phyloP scores from a whole-genome alignment of 2,329 filamentous ascomycete genomes.

The Colletotrichum somersetense region DNA sequence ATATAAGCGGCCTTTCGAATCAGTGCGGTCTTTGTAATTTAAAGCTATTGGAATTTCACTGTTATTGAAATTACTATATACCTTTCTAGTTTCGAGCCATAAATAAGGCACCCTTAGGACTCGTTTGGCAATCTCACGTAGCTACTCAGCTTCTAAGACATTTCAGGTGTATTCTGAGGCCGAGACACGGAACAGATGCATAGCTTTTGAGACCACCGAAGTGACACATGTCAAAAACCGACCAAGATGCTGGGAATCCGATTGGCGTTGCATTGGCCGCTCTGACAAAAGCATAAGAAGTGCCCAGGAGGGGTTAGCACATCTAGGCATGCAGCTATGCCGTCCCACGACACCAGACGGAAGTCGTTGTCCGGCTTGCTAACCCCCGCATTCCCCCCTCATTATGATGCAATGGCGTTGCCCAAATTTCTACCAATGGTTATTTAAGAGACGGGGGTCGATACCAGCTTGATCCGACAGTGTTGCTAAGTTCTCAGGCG shows the following conservation, averaged over 20 bases:
- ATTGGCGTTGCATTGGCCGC: no score
- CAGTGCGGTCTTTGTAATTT: neutral
- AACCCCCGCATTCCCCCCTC: slow-evolving; percentile 35
- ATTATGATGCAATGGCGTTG: slow-evolving; percentile 35
- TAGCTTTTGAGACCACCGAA: neutral
- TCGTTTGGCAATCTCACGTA: neutral
- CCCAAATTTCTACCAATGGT: neutral
- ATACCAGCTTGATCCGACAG: neutral
- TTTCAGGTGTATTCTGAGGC: neutral
- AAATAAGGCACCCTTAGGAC: neutral
- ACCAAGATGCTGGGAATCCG: neutral
- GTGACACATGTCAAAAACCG: neutral
- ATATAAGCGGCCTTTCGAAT: neutral
- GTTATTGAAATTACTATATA: no score
- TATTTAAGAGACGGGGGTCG: neutral
- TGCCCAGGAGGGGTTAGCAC: neutral
- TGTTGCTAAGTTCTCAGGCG: neutral
- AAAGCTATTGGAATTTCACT: neutral
- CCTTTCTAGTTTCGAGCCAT: neutral
- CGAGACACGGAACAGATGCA: neutral
- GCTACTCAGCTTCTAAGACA: no score
- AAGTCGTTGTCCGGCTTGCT: slow-evolving; percentile 34
- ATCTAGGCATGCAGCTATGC: neutral
- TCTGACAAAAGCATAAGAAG: neutral
- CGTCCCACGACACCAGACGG: slow-evolving; percentile 11